These are phyloP conservation scores for Lactuca sativa DNA, from an alignment of 129 eudicot species.

Conservation along the genomic window DNA sequence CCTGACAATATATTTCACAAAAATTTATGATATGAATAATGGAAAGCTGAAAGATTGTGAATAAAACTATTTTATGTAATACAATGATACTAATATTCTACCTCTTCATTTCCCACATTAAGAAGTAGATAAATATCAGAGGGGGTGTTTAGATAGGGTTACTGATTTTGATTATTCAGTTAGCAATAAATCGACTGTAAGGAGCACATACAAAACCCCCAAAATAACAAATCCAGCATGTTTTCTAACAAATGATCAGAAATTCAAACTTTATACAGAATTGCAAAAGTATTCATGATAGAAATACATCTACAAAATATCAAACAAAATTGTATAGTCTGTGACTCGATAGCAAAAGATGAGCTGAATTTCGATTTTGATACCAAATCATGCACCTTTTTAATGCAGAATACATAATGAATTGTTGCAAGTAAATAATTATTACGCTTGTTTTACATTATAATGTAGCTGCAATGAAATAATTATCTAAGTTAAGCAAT, in stretches of 20 bases:
- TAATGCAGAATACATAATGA: neutral
- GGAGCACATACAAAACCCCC: neutral
- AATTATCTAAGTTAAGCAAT: neutral
- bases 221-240: neutral
- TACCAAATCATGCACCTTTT: neutral
- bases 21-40: neutral
- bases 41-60: neutral
- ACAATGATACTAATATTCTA: neutral
- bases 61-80: neutral
- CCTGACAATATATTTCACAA: slow-evolving; percentile 50
- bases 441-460: neutral
- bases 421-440: slow-evolving; percentile 2
- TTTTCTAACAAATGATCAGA: slow-evolving; percentile 13
- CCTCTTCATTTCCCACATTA: neutral
- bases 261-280: slow-evolving; percentile 6
- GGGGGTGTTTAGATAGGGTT: neutral
- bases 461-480: neutral
- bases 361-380: slow-evolving; percentile 1
- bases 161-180: neutral
- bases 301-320: neutral
- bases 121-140: slow-evolving; percentile 8
- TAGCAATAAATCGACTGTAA: neutral
- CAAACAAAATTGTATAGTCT: too few species aligned
- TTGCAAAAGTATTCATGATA: neutral
- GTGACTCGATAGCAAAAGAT: neutral